Evolutionary conservation across 345 rosid genomes (phyloP), one percentile per base, ranked within the genome.

Genomic region (Corchorus olitorius): DNA sequence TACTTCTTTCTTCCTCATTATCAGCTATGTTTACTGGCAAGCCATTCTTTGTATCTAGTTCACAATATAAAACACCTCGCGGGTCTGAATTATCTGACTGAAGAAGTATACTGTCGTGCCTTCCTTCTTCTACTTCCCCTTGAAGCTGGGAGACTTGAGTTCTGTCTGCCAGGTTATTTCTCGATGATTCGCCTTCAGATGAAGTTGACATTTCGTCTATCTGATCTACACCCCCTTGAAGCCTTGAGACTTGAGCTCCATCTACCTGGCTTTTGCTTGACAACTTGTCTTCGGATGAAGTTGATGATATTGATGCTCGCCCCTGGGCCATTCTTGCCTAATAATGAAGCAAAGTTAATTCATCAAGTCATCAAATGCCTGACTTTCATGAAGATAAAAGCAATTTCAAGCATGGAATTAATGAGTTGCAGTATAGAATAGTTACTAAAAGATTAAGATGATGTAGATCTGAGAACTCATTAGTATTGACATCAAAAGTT

Each of bases 271-370:
- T 70, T 65, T 17, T 70, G 63, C 53, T 37, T 9, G 67, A 34
- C 19, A 39, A 60, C 33, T 79, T 65, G 35, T 76, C 82, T 54
- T 75, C 14, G 46, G 83, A 66, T 19, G 63, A 45, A 33, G 52
- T 43, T 27, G 54, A 41, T 39, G 45, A 15, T 13, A 65, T 49
- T 12, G 85, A 49, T 50, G 54, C 77, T 48, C 53, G 63, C 33
- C 46, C 46, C 75, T 33, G 83, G n/a, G 74, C 74, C 8, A 81
- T 86, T 71, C 81, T 79, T 53, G 85, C 86, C 92, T 90, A 65
- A 1, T 1, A 27, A 16, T n/a, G 46, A 55, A 74, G 27, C 52
- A 69, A 68, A 75, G 39, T 34, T 54, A 27, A 56, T 39, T 5
- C 22, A 74, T 7, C 12, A 49, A 8, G 27, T 59, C 63, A 59